These are phyloP conservation scores for Saccharomyces hybrid DNA, from an alignment of 1,139 yeast species.

Conservation along the genomic window DNA sequence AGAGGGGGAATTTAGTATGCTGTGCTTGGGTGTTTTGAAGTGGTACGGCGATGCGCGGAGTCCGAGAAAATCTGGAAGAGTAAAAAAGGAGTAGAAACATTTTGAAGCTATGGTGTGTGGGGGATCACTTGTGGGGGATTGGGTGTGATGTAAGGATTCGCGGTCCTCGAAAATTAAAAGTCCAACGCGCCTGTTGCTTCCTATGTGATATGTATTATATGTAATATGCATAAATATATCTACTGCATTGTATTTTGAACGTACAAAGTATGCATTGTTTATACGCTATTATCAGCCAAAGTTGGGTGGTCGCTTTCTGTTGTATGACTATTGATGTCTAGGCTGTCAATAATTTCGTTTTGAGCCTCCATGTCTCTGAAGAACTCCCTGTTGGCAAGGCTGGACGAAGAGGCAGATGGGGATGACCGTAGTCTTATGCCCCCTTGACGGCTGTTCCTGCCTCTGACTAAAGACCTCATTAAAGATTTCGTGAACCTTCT, in stretches of 20 bases:
- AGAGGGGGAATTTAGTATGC: not conserved
- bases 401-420: conserved; percentile 1
- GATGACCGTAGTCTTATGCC: conserved; percentile 6
- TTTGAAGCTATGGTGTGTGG: not conserved
- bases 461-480: not conserved
- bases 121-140: not conserved
- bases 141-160: conserved; percentile 1
- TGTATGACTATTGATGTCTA: conserved; percentile 19
- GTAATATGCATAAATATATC: not conserved
- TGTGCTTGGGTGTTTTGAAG: not conserved
- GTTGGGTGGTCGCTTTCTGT: conserved; percentile 2
- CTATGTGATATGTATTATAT: not conserved
- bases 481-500: not conserved
- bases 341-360: conserved; percentile 26
- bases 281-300: not conserved
- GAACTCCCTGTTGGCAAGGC: conserved; percentile 7
- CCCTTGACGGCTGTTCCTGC: not conserved
- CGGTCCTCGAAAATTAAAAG: not conserved
- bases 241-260: not conserved
- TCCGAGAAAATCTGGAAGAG: not conserved
- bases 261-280: not conserved
- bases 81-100: not conserved
- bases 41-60: not conserved
- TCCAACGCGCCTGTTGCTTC: not conserved
- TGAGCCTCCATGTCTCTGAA: conserved; percentile 29